Evolutionary conservation across 169 alveolate genomes (phyloP), one percentile per base, ranked within the genome.

Genomic region (Toxoplasma gondii): DNA sequence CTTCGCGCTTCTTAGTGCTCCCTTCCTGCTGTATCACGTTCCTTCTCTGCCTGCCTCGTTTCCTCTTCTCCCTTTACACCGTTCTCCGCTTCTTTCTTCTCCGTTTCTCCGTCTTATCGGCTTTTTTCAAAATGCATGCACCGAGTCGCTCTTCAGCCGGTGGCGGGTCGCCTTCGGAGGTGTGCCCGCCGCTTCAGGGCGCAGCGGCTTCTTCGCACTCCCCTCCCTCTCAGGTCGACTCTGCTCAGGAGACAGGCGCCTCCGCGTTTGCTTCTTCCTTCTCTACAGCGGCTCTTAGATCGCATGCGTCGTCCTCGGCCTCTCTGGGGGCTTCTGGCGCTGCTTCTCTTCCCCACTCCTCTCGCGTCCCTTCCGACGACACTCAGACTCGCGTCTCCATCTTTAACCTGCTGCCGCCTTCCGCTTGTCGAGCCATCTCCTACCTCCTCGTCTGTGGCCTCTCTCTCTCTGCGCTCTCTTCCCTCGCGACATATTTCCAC

Each of bases 391-490:
- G 39, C 43, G 16, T 17, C 22, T 78, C 86, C 29, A 27, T 78
- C 43, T 78, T 78, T 27, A 78, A 10, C 86, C 43, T 78, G 49
- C 86, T 78, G 49, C 86, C 86, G 39, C 86, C 86, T 19, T 78
- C 86, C 22, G 86, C 86, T 7, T 78, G 39, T 45, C 86, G 86
- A 7, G 45, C 45, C 27, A n/a, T 78, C 44, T 78, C 86, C 45
- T 78, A 29, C 24, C 43, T 78, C 45, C 45, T 78, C 49, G 45
- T 78, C 39, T 41, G 45, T 2, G 86, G 49, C 22, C n/a, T 78
- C 49, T 36, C 86, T 17, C 49, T 78, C 86, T 19, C 86, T 7
- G 39, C 86, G 2, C 29, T 38, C 19, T 1, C 45, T 38, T 36
- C 39, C 45, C 86, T 78, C 86, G 39, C 45, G 10, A 2, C 22